Conservation (phyloP, 805 yeast genomes). For the Yamadazyma takamatsuzukensis region DNA sequence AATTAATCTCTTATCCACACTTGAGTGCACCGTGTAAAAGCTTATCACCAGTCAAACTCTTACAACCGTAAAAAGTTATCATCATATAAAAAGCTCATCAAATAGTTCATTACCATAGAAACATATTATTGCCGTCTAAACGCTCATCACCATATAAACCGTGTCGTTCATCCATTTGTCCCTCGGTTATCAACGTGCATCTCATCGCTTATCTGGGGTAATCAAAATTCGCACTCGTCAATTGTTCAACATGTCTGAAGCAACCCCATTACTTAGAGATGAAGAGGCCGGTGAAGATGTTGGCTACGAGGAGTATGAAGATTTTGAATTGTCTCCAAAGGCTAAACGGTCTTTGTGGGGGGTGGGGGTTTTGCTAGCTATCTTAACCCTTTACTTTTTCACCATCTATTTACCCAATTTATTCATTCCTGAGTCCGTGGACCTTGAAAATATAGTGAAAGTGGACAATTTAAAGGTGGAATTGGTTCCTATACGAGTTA, state of each 20-base stretch:
- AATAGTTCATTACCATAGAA: too few relatives aligned
- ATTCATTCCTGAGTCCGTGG: slow-evolving; percentile 31
- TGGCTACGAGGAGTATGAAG: slow-evolving; percentile 17
- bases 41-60: too few relatives aligned
- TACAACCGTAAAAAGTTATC: too few relatives aligned
- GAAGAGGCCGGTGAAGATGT: slow-evolving; percentile 6
- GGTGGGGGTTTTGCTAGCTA: slow-evolving; percentile 10
- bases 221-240: too few relatives aligned
- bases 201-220: too few relatives aligned
- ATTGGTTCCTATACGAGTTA: slow-evolving; percentile 22
- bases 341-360: slow-evolving; percentile 14
- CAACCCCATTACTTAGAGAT: slow-evolving; percentile 12
- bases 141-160: too few relatives aligned
- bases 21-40: too few relatives aligned
- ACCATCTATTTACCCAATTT: slow-evolving; percentile 28
- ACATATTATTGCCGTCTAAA: too few relatives aligned
- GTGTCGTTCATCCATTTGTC: too few relatives aligned
- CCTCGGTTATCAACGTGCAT: too few relatives aligned
- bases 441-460: slow-evolving; percentile 21
- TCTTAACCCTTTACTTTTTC: slow-evolving; percentile 24
- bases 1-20: too few relatives aligned
- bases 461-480: slow-evolving; percentile 21
- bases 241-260: slow-evolving; percentile 14
- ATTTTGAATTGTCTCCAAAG: slow-evolving; percentile 9
- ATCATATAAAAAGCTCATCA: too few relatives aligned